Conservation (phyloP, 2,329 filamentous ascomycete genomes). For the Colletotrichum sidae region DNA sequence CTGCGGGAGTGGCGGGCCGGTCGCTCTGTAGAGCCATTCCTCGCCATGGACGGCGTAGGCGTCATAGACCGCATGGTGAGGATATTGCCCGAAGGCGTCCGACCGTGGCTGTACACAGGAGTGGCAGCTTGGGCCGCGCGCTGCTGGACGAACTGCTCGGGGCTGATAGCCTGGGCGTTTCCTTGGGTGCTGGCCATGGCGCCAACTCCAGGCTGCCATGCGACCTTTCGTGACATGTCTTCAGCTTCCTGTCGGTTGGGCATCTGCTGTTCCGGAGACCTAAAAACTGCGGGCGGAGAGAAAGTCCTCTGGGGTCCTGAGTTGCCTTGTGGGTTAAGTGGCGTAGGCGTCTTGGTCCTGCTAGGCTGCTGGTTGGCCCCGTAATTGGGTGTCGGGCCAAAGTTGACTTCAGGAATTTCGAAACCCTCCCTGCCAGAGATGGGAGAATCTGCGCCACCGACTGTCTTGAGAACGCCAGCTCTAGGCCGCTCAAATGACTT, state of each 20-base stretch:
- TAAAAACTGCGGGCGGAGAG: constrained; percentile 45
- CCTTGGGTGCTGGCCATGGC: constrained; percentile 50
- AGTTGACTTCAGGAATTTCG: constrained; percentile 81
- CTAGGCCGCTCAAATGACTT: constrained; percentile 74
- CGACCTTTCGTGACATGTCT: constrained; percentile 73
- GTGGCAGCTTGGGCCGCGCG: constrained; percentile 66
- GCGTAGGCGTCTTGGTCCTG: constrained; percentile 46
- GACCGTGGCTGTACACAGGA: constrained; percentile 61
- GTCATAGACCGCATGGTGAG: constrained; percentile 52
- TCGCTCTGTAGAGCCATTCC: constrained; percentile 55
- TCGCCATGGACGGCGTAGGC: constrained; percentile 56
- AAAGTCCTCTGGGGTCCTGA: constrained; percentile 44
- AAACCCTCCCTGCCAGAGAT: constrained; percentile 45
- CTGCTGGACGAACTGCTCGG: constrained; percentile 88
- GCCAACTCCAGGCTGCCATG: constrained; percentile 80
- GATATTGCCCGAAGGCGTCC: constrained; percentile 67
- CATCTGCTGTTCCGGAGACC: constrained; percentile 41
- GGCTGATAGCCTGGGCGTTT: constrained; percentile 67
- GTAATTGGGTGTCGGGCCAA: constrained; percentile 85
- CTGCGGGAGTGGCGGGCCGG: constrained; percentile 56
- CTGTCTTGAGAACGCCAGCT: constrained; percentile 83
- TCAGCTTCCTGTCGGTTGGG: constrained; percentile 61
- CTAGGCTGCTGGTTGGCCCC: constrained; percentile 47
- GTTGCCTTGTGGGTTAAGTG: constrained; percentile 40
- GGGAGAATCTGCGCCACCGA: constrained; percentile 65